phyloP scores from a whole-genome alignment of 2,329 filamentous ascomycete genomes.

The Botrytis elliptica region DNA sequence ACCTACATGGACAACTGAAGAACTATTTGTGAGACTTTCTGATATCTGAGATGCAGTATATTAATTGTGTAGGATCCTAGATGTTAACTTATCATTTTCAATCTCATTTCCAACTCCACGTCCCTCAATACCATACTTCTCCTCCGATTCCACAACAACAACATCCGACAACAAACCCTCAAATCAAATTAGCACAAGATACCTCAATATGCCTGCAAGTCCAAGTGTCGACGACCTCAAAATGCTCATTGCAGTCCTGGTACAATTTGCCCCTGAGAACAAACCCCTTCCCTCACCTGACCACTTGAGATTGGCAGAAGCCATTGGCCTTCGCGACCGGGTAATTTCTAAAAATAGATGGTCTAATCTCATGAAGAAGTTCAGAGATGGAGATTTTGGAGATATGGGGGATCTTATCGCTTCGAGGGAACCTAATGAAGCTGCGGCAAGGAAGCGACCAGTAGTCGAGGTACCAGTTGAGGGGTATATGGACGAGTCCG shows the following conservation, averaged over 20 bases:
- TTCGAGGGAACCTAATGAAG: not conserved
- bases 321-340: not conserved
- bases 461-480: not conserved
- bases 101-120: not conserved
- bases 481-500: not conserved
- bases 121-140: not conserved
- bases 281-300: not conserved
- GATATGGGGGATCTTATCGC: not conserved
- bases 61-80: not conserved
- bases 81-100: too few species aligned
- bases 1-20: not conserved
- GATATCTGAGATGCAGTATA: not conserved
- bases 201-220: not conserved
- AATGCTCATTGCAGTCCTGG: not conserved
- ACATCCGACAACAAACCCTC: not conserved
- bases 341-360: not conserved
- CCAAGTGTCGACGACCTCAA: not conserved
- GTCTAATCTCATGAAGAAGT: not conserved
- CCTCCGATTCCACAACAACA: not conserved
- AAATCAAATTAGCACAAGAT: not conserved
- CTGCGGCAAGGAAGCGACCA: not conserved
- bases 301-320: not conserved
- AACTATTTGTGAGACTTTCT: not conserved
- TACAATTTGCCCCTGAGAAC: not conserved
- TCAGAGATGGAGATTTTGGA: not conserved